Conservation (phyloP, 306 rosid genomes). For the Comarum palustre region DNA sequence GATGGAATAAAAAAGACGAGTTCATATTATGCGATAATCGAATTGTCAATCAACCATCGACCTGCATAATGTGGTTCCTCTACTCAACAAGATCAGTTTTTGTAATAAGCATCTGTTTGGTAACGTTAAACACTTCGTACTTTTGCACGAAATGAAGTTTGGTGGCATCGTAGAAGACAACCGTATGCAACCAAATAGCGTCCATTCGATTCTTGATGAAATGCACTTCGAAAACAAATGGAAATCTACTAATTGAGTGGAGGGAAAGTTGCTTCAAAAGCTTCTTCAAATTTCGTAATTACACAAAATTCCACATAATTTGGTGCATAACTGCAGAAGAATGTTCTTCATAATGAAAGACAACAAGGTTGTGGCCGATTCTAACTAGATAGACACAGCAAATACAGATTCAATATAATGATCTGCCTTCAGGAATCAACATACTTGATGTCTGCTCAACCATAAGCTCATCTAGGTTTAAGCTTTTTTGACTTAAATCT, state of each 20-base stretch:
- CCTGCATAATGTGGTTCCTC: neutral
- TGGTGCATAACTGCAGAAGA: slow-evolving; percentile 13
- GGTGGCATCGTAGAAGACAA: neutral
- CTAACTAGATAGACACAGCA: slow-evolving; percentile 18
- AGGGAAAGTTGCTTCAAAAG: neutral
- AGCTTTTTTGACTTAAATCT: slow-evolving; percentile 34
- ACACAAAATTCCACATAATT: slow-evolving; percentile 26
- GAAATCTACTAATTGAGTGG: neutral
- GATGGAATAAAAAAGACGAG: too few species aligned
- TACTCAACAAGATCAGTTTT: neutral
- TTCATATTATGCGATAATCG: too few species aligned
- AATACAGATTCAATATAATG: neutral
- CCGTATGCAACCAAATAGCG: neutral
- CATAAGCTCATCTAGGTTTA: slow-evolving; percentile 30
- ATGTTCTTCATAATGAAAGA: slow-evolving; percentile 22
- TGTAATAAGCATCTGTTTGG: neutral
- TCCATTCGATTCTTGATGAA: neutral
- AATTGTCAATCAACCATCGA: neutral
- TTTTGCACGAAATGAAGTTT: too few species aligned
- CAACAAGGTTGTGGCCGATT: slow-evolving; percentile 22
- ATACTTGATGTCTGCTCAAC: slow-evolving; percentile 19
- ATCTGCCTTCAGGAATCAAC: slow-evolving; percentile 26
- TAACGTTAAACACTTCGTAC: neutral
- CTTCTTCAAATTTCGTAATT: slow-evolving; percentile 13
- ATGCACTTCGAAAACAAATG: neutral